Percentiles rank a stretch among this genome's conserved stretches.
phyloP scores from a whole-genome alignment of 495 filamentous ascomycete genomes.

The Hypoxylon perforatum region DNA sequence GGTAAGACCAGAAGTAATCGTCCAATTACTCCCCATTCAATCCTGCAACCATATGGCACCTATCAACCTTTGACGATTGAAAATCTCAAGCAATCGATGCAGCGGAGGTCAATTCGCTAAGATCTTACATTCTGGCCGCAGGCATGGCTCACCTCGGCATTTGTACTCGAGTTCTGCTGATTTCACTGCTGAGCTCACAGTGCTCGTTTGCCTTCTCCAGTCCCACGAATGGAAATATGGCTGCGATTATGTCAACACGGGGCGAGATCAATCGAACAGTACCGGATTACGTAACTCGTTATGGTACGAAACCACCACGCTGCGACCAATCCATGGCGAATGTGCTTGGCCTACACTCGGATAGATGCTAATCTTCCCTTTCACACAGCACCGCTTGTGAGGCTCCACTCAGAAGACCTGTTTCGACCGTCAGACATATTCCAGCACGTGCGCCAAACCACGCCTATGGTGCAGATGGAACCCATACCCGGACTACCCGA shows the following conservation, averaged over 20 bases:
- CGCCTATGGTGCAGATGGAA: conserved; percentile 2
- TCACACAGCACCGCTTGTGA: conserved; percentile 16
- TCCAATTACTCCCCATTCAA: not conserved
- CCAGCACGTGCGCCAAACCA: conserved; percentile 13
- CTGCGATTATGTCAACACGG: not conserved
- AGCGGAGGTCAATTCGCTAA: not conserved
- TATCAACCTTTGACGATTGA: not conserved
- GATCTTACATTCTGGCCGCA: not conserved
- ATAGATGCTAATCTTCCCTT: not conserved
- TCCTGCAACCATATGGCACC: not conserved
- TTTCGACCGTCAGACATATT: conserved; percentile 17
- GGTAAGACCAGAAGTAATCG: not conserved
- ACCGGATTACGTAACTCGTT: conserved; percentile 10
- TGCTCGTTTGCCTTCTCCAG: not conserved
- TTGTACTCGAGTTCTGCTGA: not conserved
- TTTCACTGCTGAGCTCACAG: not conserved
- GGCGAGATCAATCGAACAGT: conserved; percentile 7
- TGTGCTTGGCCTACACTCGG: not conserved
- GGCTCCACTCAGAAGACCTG: conserved; percentile 19
- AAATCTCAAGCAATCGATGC: not conserved
- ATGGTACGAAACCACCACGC: conserved; percentile 10
- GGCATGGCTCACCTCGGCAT: not conserved
- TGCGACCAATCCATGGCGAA: not conserved
- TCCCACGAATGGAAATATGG: not conserved
- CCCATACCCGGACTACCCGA: conserved; percentile 7